Conservation (phyloP, 2,329 filamentous ascomycete genomes). For the Claviceps sp. region DNA sequence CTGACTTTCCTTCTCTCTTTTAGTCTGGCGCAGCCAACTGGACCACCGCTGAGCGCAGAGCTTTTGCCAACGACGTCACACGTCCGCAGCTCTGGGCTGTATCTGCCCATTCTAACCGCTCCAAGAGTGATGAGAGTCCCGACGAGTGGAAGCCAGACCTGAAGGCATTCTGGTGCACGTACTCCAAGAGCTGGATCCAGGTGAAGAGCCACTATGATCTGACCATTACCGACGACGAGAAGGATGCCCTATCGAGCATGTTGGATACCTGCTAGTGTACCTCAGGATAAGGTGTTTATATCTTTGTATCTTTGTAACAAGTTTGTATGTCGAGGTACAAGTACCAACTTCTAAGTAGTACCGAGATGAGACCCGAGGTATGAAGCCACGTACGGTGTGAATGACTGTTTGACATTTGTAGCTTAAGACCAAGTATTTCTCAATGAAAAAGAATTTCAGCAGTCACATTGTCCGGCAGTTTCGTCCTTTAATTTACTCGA, state of each 20-base stretch:
- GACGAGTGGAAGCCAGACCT: conserved; percentile 66
- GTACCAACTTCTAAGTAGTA: background rate
- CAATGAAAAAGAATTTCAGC: background rate
- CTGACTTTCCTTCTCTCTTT: background rate
- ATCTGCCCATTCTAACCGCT: conserved; percentile 61
- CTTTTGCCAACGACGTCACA: conserved; percentile 65
- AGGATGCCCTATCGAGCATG: conserved; percentile 44
- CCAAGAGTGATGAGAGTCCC: conserved; percentile 60
- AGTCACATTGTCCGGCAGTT: background rate
- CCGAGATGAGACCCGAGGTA: background rate
- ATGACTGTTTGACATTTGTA: too few relatives aligned
- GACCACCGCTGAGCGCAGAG: conserved; percentile 52
- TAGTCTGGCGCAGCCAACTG: conserved; percentile 59
- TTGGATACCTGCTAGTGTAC: conserved; percentile 17
- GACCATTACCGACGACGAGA: conserved; percentile 59
- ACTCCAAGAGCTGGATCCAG: conserved; percentile 62
- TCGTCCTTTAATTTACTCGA: background rate
- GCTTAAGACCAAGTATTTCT: too few relatives aligned
- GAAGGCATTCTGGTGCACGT: conserved; percentile 60
- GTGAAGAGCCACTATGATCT: conserved; percentile 64
- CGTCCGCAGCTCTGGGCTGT: conserved; percentile 70
- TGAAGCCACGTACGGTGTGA: background rate
- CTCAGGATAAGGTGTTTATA: background rate
- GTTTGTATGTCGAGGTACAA: too few relatives aligned
- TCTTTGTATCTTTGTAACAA: too few relatives aligned